These are phyloP conservation scores for Parafenestella ontariensis DNA, from an alignment of 2,329 filamentous ascomycete genomes.

Conservation along the genomic window DNA sequence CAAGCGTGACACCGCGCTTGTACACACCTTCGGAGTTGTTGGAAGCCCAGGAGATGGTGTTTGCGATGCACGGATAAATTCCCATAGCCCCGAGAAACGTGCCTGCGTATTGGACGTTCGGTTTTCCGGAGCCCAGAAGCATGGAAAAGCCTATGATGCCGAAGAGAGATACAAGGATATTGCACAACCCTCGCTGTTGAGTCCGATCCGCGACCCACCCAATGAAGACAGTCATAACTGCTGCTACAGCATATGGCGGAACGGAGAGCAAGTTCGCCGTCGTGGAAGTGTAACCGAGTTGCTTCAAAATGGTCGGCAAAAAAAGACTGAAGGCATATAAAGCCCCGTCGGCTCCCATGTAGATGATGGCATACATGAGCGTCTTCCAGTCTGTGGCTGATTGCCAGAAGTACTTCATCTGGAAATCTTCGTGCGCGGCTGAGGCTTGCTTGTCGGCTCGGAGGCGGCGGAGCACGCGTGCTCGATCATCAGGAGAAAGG, in stretches of 20 bases:
- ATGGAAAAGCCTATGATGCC: conserved; percentile 81
- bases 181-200: conserved; percentile 76
- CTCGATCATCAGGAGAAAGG: conserved; percentile 72
- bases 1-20: conserved; percentile 86
- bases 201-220: conserved; percentile 81
- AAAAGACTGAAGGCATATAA: conserved; percentile 81
- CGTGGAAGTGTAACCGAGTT: conserved; percentile 65
- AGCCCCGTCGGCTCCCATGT: conserved; percentile 75
- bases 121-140: conserved; percentile 69
- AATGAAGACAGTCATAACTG: conserved; percentile 70
- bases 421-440: conserved; percentile 78
- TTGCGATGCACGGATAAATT: conserved; percentile 86
- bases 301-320: conserved; percentile 77
- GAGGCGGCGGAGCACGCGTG: conserved; percentile 74
- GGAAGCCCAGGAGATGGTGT: conserved; percentile 85
- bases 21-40: conserved; percentile 93
- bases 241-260: conserved; percentile 76
- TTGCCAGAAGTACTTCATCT: conserved; percentile 73
- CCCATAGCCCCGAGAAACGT: conserved; percentile 85
- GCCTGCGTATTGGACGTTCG: conserved; percentile 79
- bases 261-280: conserved; percentile 75
- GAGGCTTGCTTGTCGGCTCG: conserved; percentile 74
- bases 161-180: conserved; percentile 73
- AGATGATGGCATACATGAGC: conserved; percentile 75
- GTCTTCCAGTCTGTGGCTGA: conserved; percentile 86